Conservation (phyloP, 768 basidiomycete genomes). For the Pulveroboletus sp. region DNA sequence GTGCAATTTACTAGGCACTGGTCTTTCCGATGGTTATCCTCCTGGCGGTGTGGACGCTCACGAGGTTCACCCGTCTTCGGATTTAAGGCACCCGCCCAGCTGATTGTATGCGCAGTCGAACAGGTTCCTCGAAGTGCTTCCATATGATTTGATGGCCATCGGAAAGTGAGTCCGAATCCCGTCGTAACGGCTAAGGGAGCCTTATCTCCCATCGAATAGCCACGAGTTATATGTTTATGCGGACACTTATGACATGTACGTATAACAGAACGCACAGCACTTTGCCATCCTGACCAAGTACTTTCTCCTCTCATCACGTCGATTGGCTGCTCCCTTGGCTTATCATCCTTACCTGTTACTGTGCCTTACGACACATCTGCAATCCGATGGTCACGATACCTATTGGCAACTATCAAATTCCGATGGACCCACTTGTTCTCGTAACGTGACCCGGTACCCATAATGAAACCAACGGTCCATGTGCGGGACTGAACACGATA, state of each 20-base stretch:
- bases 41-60: slow-evolving; percentile 55
- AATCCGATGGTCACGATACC: background rate
- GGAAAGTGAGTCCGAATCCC: slow-evolving; percentile 60
- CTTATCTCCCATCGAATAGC: slow-evolving; percentile 34
- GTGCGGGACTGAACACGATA: slow-evolving; percentile 26
- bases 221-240: slow-evolving; percentile 81
- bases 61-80: slow-evolving; percentile 43
- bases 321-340: background rate
- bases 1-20: too few relatives aligned
- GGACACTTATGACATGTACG: slow-evolving; percentile 62
- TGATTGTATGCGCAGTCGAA: background rate
- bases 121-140: slow-evolving; percentile 55
- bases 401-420: too few relatives aligned
- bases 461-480: too few relatives aligned
- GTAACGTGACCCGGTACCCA: background rate
- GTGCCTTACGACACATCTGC: background rate
- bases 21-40: slow-evolving; percentile 68
- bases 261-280: background rate
- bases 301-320: background rate
- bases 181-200: background rate
- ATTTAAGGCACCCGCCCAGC: background rate
- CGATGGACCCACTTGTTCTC: too few relatives aligned
- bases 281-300: slow-evolving; percentile 1
- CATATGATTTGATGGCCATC: slow-evolving; percentile 80
- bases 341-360: background rate